phyloP scores from a whole-genome alignment of 2,329 filamentous ascomycete genomes.

The Colletotrichum chlorophyti region DNA sequence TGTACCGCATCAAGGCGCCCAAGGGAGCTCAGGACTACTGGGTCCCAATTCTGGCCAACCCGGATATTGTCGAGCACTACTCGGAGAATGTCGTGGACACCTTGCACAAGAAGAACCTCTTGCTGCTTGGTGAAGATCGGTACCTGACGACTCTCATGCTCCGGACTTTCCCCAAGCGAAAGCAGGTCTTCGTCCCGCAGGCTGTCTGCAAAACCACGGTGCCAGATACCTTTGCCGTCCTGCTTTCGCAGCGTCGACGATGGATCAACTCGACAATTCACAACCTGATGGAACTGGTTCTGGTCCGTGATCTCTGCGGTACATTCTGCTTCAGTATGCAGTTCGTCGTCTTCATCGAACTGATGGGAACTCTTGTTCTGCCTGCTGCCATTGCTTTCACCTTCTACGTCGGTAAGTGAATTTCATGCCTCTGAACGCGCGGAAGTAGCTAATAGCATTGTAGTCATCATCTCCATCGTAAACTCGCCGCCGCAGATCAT shows the following conservation, averaged over 20 bases:
- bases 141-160: constrained; percentile 98
- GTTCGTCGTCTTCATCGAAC: constrained; percentile 94
- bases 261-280: constrained; percentile 99
- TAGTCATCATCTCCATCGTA: constrained; percentile 87
- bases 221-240: constrained; percentile 88
- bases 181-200: constrained; percentile 98
- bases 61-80: constrained; percentile 98
- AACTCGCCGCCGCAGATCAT: constrained; percentile 81
- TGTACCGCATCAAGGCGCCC: constrained; percentile 99
- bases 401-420: constrained; percentile 84
- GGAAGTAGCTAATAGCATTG: constrained; percentile 1
- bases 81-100: constrained; percentile 99
- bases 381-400: constrained; percentile 97
- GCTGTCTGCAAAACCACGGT: constrained; percentile 99
- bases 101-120: constrained; percentile 94
- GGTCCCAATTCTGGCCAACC: constrained; percentile 98
- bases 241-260: constrained; percentile 91
- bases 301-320: constrained; percentile 94
- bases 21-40: constrained; percentile 99
- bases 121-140: constrained; percentile 91
- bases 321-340: constrained; percentile 99
- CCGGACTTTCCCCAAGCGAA: constrained; percentile 97
- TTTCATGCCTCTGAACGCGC: not conserved
- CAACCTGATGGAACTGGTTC: constrained; percentile 96
- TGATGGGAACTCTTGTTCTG: constrained; percentile 91